Percentiles rank a stretch among this genome's conserved stretches.
Conservation (phyloP, 2,329 filamentous ascomycete genomes). For the Fusarium staphyleae region DNA sequence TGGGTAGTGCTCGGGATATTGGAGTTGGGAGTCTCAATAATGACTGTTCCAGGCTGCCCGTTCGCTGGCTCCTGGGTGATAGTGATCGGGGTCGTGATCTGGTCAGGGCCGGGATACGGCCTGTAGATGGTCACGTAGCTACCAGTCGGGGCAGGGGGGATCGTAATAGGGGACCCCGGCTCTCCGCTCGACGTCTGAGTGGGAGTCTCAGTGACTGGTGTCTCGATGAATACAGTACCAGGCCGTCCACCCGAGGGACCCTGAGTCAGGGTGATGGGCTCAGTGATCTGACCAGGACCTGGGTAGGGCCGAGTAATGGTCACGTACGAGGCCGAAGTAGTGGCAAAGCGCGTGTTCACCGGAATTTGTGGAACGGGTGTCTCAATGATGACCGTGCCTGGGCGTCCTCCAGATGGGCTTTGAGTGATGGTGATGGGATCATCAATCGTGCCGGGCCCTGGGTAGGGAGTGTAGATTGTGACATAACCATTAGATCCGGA, state of each 20-base stretch:
- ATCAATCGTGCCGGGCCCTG: constrained; percentile 11
- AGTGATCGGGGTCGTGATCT: constrained; percentile 20
- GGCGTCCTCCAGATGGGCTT: constrained; percentile 8
- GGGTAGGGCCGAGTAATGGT: constrained; percentile 23
- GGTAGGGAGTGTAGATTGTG: constrained; percentile 26
- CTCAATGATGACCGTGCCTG: constrained; percentile 14
- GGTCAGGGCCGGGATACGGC: constrained; percentile 22
- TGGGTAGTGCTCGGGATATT: constrained; percentile 2
- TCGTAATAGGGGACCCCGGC: constrained; percentile 1
- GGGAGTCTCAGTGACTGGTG: constrained; percentile 2
- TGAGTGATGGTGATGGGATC: constrained; percentile 22
- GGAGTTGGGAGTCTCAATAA: constrained; percentile 26
- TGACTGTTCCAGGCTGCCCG: constrained; percentile 24
- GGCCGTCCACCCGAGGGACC: constrained; percentile 9
- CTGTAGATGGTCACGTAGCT: constrained; percentile 29
- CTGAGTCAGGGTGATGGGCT: constrained; percentile 24
- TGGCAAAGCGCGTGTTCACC: no score
- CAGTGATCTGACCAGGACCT: constrained; percentile 17
- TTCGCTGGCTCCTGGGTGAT: constrained; percentile 20
- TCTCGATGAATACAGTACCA: constrained; percentile 29
- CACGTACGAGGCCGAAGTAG: constrained; percentile 15
- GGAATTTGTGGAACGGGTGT: constrained; percentile 1
- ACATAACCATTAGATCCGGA: constrained; percentile 11
- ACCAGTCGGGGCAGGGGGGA: neutral
- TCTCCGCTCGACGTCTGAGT: neutral